phyloP scores from a whole-genome alignment of 305 asterid genomes.

The Fraxinus ornus region DNA sequence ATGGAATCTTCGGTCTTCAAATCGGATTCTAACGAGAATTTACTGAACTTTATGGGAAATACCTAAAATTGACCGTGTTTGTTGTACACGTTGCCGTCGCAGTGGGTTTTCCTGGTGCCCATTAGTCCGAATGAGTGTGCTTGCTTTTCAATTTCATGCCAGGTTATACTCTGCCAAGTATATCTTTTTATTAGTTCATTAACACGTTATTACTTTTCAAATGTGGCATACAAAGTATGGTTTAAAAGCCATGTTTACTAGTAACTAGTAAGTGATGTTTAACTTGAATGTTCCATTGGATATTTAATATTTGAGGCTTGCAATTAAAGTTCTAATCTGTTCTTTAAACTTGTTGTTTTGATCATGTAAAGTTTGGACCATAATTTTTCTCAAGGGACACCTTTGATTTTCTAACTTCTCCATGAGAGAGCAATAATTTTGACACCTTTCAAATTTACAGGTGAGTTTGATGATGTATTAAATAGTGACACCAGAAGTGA shows the following conservation, averaged over 20 bases:
- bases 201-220: neutral
- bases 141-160: neutral
- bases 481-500: neutral
- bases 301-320: neutral
- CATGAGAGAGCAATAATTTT: neutral
- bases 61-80: neutral
- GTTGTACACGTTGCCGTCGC: neutral
- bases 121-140: neutral
- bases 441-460: constrained; percentile 39
- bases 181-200: neutral
- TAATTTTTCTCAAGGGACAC: neutral
- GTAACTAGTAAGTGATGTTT: neutral
- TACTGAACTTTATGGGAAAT: neutral
- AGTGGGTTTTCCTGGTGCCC: neutral
- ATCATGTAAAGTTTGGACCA: neutral
- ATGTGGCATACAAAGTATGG: neutral
- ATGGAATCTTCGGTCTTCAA: neutral
- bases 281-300: neutral
- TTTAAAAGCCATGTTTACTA: neutral
- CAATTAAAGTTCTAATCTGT: neutral
- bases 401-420: constrained; percentile 7
- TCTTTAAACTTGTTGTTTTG: constrained; percentile 7
- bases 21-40: neutral
- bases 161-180: neutral
- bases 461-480: constrained; percentile 61